A percentile compares a stretch with the other conserved stretches of the same genome.
phyloP scores from a whole-genome alignment of 2,329 filamentous ascomycete species.

The Sphaerulina musiva region DNA sequence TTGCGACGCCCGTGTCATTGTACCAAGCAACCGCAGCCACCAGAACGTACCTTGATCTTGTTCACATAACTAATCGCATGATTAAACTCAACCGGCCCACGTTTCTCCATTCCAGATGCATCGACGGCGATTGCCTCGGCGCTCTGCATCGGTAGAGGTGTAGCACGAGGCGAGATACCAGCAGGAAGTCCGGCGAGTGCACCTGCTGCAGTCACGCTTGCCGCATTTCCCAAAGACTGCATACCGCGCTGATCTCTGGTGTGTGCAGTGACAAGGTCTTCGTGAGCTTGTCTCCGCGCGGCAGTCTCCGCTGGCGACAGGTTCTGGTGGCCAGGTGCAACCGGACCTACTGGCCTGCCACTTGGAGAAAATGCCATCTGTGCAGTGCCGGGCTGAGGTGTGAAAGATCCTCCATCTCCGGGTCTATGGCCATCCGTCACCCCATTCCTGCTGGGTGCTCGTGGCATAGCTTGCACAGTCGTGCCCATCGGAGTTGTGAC shows the following conservation, averaged over 20 bases:
- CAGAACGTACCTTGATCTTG: conserved; percentile 80
- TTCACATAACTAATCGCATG: conserved; percentile 99
- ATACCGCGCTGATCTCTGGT: conserved; percentile 61
- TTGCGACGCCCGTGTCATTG: neutral
- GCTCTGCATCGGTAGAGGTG: conserved; percentile 50
- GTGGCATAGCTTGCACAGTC: conserved; percentile 78
- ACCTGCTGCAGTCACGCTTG: conserved; percentile 48
- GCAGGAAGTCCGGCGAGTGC: conserved; percentile 44
- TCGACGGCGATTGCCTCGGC: conserved; percentile 47
- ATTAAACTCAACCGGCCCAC: conserved; percentile 95
- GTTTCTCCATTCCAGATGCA: conserved; percentile 61
- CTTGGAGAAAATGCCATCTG: conserved; percentile 41
- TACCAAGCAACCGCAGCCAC: neutral
- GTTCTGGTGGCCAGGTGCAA: conserved; percentile 29
- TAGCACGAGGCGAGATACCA: conserved; percentile 46
- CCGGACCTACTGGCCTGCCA: conserved; percentile 39
- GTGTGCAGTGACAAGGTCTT: conserved; percentile 39
- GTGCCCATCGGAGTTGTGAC: conserved; percentile 98
- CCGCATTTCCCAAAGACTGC: conserved; percentile 58
- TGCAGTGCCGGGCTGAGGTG: conserved; percentile 34
- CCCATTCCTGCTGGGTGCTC: conserved; percentile 36
- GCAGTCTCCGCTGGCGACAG: conserved; percentile 28
- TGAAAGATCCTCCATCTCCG: conserved; percentile 35
- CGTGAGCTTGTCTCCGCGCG: conserved; percentile 28
- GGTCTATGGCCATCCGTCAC: conserved; percentile 24